These are phyloP conservation scores for Casuarina glauca DNA, from an alignment of 306 rosid genomes.

Conservation along the genomic window DNA sequence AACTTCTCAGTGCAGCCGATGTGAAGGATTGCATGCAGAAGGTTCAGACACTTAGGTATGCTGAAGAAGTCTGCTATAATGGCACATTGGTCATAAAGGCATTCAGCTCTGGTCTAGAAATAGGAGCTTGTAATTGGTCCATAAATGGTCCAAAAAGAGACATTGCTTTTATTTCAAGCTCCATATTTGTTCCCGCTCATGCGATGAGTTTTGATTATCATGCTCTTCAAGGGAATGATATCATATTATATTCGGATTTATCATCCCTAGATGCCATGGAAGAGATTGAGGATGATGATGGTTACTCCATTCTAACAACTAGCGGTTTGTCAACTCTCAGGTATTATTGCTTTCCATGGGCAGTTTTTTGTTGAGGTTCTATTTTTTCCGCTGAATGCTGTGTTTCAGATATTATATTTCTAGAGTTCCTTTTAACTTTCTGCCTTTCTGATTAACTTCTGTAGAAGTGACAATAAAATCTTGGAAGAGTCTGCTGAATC, in stretches of 20 bases:
- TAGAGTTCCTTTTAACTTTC: background rate
- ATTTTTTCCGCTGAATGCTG: constrained; percentile 3
- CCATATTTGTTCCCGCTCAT: constrained; percentile 68
- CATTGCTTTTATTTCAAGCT: constrained; percentile 69
- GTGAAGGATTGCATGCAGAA: constrained; percentile 69
- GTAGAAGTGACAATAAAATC: constrained; percentile 20
- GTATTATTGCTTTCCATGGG: constrained; percentile 30
- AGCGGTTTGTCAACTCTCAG: constrained; percentile 33
- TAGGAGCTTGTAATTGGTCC: constrained; percentile 89
- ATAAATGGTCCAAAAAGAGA: constrained; percentile 67
- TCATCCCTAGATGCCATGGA: constrained; percentile 42
- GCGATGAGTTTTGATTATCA: constrained; percentile 69
- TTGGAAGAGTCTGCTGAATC: constrained; percentile 39
- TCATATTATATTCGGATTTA: constrained; percentile 79
- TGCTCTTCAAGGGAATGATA: constrained; percentile 52
- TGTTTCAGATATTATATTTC: background rate
- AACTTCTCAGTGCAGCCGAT: constrained; percentile 82
- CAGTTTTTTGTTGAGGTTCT: constrained; percentile 15
- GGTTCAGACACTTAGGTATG: constrained; percentile 65
- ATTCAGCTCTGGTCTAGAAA: constrained; percentile 85
- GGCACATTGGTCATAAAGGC: constrained; percentile 74
- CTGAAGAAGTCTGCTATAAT: constrained; percentile 76
- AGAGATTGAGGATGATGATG: constrained; percentile 42
- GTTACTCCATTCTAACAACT: constrained; percentile 21
- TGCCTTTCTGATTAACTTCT: background rate